A percentile compares a stretch with the other conserved stretches of the same genome.
Evolutionary conservation across 192 early-diverging fungal genomes (phyloP).

Genomic region (Lobosporangium transversale): DNA sequence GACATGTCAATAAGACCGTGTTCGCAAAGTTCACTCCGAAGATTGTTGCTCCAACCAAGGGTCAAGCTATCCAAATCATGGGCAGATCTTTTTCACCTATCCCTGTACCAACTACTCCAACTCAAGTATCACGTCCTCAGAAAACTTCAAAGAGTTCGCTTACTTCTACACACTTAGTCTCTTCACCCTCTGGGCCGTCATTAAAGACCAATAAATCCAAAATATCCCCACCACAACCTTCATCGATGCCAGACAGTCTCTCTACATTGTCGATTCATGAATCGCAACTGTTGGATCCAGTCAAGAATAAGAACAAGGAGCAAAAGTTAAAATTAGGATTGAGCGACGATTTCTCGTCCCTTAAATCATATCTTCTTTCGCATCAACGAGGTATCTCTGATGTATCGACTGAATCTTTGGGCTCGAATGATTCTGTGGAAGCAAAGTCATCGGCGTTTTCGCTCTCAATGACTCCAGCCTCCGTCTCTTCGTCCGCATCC

Average conservation of each 20-base stretch:
- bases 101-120: not conserved
- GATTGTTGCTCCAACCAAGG: conserved; percentile 47
- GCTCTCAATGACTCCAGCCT: conserved; percentile 6
- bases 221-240: no score
- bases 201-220: no score
- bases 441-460: conserved; percentile 37
- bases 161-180: not conserved
- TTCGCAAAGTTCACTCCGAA: conserved; percentile 54
- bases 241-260: no score
- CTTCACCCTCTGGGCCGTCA: no score
- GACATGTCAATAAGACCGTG: conserved; percentile 67
- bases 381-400: conserved; percentile 17
- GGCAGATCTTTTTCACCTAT: conserved; percentile 26
- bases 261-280: no score
- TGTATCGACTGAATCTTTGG: not conserved
- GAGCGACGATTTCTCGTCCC: not conserved
- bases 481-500: conserved; percentile 2
- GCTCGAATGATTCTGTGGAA: conserved; percentile 17
- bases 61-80: conserved; percentile 48
- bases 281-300: no score
- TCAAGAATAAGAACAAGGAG: no score
- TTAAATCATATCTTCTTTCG: not conserved
- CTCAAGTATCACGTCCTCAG: not conserved
- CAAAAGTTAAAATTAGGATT: no score
- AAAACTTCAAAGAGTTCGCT: not conserved